A percentile compares a stretch with the other conserved stretches of the same genome.
These are phyloP conservation scores for Sarocladium oryzae DNA, from an alignment of 2,329 filamentous ascomycete genomes.

Conservation along the genomic window DNA sequence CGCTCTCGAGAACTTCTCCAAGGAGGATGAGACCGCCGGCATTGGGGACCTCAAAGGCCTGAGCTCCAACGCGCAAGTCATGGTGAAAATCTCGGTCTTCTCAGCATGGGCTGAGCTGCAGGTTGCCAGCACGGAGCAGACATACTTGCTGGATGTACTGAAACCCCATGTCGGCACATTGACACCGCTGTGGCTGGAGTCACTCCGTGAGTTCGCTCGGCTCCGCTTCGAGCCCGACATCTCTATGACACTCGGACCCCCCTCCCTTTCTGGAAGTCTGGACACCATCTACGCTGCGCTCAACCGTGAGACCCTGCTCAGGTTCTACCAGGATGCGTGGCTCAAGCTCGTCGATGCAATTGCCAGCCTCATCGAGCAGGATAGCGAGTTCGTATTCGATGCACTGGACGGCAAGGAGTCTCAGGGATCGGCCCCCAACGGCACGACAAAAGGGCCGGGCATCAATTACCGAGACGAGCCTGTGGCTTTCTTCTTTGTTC, in stretches of 20 bases:
- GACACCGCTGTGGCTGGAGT: conserved; percentile 90
- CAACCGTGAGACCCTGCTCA: conserved; percentile 86
- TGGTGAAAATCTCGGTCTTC: conserved; percentile 97
- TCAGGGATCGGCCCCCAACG: conserved; percentile 37
- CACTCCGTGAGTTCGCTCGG: conserved; percentile 86
- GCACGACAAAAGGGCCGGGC: conserved; percentile 58
- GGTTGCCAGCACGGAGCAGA: conserved; percentile 87
- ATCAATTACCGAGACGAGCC: conserved; percentile 99
- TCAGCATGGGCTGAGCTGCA: conserved; percentile 97
- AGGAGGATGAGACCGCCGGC: conserved; percentile 70
- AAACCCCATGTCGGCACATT: conserved; percentile 84
- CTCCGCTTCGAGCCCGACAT: conserved; percentile 96
- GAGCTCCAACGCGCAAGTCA: conserved; percentile 92
- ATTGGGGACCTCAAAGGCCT: conserved; percentile 91
- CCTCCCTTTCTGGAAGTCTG: conserved; percentile 74
- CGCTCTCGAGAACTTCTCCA: conserved; percentile 86
- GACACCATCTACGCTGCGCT: conserved; percentile 93
- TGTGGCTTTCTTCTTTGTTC: conserved; percentile 96
- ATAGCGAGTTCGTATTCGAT: conserved; percentile 96
- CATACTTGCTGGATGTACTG: conserved; percentile 80
- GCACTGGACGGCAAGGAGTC: conserved; percentile 80
- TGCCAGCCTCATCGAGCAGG: conserved; percentile 92
- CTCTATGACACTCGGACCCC: conserved; percentile 78
- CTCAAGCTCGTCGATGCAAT: conserved; percentile 95
- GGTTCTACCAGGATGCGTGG: conserved; percentile 97